These are phyloP conservation scores for Hemileccinum rubropunctum DNA, from an alignment of 768 basidiomycete genomes.

Conservation along the genomic window DNA sequence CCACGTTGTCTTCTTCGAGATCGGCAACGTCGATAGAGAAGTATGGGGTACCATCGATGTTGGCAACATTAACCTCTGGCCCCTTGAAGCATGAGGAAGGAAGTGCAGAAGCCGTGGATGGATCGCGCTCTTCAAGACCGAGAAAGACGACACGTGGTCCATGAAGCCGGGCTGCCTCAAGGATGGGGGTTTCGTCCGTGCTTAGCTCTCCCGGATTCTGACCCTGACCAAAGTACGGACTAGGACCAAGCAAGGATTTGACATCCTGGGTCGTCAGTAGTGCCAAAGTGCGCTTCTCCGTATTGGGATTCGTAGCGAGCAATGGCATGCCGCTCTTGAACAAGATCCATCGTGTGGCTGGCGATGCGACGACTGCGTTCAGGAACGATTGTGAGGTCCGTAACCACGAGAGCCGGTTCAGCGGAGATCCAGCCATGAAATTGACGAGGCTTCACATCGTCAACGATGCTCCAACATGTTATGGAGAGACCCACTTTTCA, in stretches of 20 bases:
- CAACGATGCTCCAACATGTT: neutral
- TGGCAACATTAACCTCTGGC: constrained; percentile 49
- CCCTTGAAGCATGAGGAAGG: constrained; percentile 65
- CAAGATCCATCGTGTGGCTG: constrained; percentile 71
- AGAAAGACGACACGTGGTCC: constrained; percentile 72
- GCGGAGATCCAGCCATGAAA: constrained; percentile 60
- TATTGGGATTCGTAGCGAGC: constrained; percentile 35
- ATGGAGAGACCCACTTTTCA: constrained; percentile 27
- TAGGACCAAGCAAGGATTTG: constrained; percentile 59
- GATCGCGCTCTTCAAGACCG: constrained; percentile 64
- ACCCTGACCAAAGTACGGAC: constrained; percentile 72
- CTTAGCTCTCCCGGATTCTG: constrained; percentile 38
- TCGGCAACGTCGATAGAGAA: constrained; percentile 78
- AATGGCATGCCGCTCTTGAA: constrained; percentile 76
- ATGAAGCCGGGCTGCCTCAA: constrained; percentile 59
- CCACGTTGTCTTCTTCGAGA: constrained; percentile 42
- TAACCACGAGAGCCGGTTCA: constrained; percentile 83
- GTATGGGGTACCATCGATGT: constrained; percentile 78
- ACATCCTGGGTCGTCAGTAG: constrained; percentile 61
- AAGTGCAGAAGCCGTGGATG: constrained; percentile 45
- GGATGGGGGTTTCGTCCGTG: constrained; percentile 25
- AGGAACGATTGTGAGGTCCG: constrained; percentile 73
- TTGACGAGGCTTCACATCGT: constrained; percentile 40
- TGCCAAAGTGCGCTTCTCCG: constrained; percentile 41
- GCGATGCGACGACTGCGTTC: constrained; percentile 59